Evolutionary conservation across 2,329 filamentous ascomycete genomes (phyloP).

Genomic region (Monosporascus ibericus): DNA sequence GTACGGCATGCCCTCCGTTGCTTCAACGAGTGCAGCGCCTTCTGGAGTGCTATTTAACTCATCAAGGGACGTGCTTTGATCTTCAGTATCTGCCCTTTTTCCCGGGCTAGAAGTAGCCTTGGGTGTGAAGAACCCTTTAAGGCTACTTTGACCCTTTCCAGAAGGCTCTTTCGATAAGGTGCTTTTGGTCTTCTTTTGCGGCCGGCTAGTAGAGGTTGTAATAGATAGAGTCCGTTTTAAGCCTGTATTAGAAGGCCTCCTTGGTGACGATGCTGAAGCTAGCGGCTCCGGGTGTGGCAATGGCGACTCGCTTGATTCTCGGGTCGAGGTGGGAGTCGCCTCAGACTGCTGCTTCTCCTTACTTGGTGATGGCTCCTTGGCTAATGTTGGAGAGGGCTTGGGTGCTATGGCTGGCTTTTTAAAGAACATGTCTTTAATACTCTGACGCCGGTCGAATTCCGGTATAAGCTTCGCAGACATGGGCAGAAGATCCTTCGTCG

Average conservation of each 20-base stretch:
- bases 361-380: slow-evolving; percentile 2
- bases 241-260: slow-evolving; percentile 8
- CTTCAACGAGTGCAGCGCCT: slow-evolving; percentile 1
- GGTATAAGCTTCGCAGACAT: slow-evolving; percentile 78
- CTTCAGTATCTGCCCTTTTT: slow-evolving; percentile 7
- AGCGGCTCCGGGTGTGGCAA: slow-evolving; percentile 14
- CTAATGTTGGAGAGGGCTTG: slow-evolving; percentile 11
- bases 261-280: slow-evolving; percentile 10
- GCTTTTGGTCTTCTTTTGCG: slow-evolving; percentile 33
- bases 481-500: slow-evolving; percentile 59
- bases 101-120: slow-evolving; percentile 30
- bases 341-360: not conserved
- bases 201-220: slow-evolving; percentile 15
- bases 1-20: not conserved
- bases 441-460: slow-evolving; percentile 79
- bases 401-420: slow-evolving; percentile 39
- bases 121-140: slow-evolving; percentile 76
- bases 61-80: not conserved
- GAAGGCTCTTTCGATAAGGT: slow-evolving; percentile 28
- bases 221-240: slow-evolving; percentile 23
- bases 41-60: slow-evolving; percentile 11
- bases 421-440: slow-evolving; percentile 89
- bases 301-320: slow-evolving; percentile 7
- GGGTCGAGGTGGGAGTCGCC: not conserved
- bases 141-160: slow-evolving; percentile 44